Conservation (phyloP, 805 yeast species). For the Suhomyces prunicola region DNA sequence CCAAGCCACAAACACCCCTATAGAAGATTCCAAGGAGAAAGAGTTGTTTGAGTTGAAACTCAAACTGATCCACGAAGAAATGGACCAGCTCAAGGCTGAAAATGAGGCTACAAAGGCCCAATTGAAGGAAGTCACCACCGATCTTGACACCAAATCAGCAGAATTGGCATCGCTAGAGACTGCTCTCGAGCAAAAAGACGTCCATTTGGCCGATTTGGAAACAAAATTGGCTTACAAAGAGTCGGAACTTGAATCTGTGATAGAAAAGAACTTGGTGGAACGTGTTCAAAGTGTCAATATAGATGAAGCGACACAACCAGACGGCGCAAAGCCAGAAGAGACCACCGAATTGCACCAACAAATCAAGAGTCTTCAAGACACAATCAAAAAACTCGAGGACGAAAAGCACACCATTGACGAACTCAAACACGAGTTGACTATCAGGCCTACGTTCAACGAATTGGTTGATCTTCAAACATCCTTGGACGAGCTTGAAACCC, state of each 20-base stretch:
- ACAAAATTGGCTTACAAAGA: constrained; percentile 8
- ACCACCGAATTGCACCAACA: neutral
- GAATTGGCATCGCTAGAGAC: neutral
- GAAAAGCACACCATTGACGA: constrained; percentile 21
- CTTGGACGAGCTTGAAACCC: constrained; percentile 39
- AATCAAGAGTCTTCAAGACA: neutral
- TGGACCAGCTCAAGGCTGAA: constrained; percentile 3
- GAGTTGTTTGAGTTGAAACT: constrained; percentile 10
- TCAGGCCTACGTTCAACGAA: constrained; percentile 42
- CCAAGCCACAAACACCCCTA: neutral
- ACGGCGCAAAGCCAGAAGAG: neutral
- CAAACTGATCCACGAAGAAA: constrained; percentile 6
- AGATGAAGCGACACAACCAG: neutral
- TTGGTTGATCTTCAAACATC: constrained; percentile 42
- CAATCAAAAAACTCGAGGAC: constrained; percentile 2
- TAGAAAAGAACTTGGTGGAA: constrained; percentile 10
- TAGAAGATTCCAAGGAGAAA: constrained; percentile 3
- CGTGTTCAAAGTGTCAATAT: constrained; percentile 8
- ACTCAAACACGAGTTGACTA: constrained; percentile 29
- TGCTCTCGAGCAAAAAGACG: constrained; percentile 4
- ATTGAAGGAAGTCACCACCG: neutral
- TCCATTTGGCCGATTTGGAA: constrained; percentile 10
- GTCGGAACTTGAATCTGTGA: constrained; percentile 9
- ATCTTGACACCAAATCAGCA: neutral
- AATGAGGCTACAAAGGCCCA: neutral